phyloP scores from a whole-genome alignment of 441 rosid genomes.

The Populus trichocarpa region DNA sequence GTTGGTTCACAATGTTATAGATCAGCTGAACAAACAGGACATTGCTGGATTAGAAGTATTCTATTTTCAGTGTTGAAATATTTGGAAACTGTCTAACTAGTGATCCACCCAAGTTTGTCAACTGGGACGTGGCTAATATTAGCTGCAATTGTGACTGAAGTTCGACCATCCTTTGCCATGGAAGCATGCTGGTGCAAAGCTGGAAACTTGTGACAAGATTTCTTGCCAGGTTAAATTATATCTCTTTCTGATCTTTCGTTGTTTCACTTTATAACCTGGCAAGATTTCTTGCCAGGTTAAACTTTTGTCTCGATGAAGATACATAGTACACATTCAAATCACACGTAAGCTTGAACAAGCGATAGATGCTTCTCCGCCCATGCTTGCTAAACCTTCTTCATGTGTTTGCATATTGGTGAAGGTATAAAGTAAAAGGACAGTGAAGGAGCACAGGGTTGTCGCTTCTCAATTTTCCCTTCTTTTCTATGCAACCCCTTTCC shows the following conservation, averaged over 20 bases:
- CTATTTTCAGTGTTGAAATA: neutral
- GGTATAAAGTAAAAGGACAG: neutral
- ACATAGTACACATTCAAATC: neutral
- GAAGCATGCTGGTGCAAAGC: neutral
- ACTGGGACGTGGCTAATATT: neutral
- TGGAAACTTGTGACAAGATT: neutral
- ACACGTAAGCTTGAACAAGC: neutral
- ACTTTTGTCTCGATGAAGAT: neutral
- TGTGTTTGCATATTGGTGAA: neutral
- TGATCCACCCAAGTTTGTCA: neutral
- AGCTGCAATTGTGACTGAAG: neutral
- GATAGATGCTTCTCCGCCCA: neutral
- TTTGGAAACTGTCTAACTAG: neutral
- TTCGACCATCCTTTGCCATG: neutral
- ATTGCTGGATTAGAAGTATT: neutral
- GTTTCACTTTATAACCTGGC: neutral
- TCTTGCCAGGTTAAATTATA: constrained; percentile 10
- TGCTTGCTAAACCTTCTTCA: neutral
- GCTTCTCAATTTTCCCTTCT: too few relatives aligned
- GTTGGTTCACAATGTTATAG: neutral
- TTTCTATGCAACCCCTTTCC: too few relatives aligned
- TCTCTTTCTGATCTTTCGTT: neutral
- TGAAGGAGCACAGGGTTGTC: neutral
- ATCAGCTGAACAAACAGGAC: neutral
- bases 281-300: too few relatives aligned